A percentile compares a stretch with the other conserved stretches of the same genome.
These are phyloP conservation scores for Iodosphaeria phyllophila DNA, from an alignment of 2,329 filamentous ascomycete species.

Conservation along the genomic window DNA sequence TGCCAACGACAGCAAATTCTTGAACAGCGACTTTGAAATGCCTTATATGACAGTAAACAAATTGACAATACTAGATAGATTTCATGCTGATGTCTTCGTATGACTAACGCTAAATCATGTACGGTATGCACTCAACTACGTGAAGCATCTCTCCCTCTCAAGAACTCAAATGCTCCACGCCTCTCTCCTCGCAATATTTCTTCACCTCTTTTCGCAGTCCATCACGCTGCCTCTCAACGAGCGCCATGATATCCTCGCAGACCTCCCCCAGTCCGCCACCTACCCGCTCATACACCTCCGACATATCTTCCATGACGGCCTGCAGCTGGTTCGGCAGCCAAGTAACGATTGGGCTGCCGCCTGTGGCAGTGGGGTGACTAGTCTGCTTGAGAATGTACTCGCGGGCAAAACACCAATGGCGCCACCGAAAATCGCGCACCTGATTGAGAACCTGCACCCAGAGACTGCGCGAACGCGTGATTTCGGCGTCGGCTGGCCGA, in stretches of 20 bases:
- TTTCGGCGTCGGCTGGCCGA: conserved; percentile 9
- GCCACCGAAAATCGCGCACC: conserved; percentile 65
- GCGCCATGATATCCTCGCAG: conserved; percentile 46
- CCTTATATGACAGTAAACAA: too few species aligned
- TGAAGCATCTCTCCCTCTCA: too few species aligned
- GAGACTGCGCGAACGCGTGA: conserved; percentile 33
- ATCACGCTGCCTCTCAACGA: conserved; percentile 41
- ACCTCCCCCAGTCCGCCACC: conserved; percentile 25
- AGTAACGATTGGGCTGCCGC: conserved; percentile 65
- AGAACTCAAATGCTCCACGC: conserved; percentile 5
- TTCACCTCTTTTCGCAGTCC: conserved; percentile 55
- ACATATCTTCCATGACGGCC: conserved; percentile 57
- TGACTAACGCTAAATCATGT: too few species aligned
- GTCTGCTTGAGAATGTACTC: conserved; percentile 74
- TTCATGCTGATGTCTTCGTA: too few species aligned
- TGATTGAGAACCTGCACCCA: conserved; percentile 53
- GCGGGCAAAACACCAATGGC: conserved; percentile 71
- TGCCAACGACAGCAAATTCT: too few species aligned
- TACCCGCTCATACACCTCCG: conserved; percentile 30
- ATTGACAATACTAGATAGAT: too few species aligned
- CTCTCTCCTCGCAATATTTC: conserved; percentile 51
- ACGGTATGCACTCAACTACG: too few species aligned
- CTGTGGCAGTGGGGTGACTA: conserved; percentile 58
- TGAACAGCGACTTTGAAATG: too few species aligned
- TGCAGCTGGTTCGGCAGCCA: conserved; percentile 70